A percentile compares a stretch with the other conserved stretches of the same genome.
Evolutionary conservation across 169 alveolate species (phyloP).

Genomic region (Plasmodium sp.): DNA sequence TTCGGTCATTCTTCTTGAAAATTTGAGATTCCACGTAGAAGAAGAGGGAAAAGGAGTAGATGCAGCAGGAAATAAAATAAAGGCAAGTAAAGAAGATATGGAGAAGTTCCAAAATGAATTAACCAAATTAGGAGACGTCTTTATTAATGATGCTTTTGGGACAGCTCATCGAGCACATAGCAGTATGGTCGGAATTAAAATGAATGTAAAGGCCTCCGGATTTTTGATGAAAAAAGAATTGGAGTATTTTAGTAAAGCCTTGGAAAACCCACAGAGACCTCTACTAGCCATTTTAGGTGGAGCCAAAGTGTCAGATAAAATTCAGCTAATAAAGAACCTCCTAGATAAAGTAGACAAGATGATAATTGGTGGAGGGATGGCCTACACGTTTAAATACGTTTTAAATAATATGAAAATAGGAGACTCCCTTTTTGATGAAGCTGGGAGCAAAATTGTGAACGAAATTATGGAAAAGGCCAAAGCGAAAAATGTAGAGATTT

Average conservation of each 20-base stretch:
- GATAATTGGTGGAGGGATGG: slow-evolving; percentile 99
- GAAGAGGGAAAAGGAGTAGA: slow-evolving; percentile 98
- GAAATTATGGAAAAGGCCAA: slow-evolving; percentile 95
- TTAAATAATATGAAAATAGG: slow-evolving; percentile 93
- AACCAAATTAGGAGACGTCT: slow-evolving; percentile 95
- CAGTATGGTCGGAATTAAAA: slow-evolving; percentile 96
- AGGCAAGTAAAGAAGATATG: slow-evolving; percentile 88
- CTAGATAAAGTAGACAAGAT: slow-evolving; percentile 95
- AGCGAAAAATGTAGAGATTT: slow-evolving; percentile 92
- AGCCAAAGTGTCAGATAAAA: slow-evolving; percentile 98
- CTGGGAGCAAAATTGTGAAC: slow-evolving; percentile 95
- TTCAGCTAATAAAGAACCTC: slow-evolving; percentile 94
- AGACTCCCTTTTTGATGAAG: slow-evolving; percentile 96
- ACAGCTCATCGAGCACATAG: slow-evolving; percentile 99
- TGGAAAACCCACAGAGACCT: slow-evolving; percentile 96
- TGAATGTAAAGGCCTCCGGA: slow-evolving; percentile 95
- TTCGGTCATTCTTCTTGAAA: slow-evolving; percentile 94
- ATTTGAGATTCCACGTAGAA: slow-evolving; percentile 96
- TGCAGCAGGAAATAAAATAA: slow-evolving; percentile 93
- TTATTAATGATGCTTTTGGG: slow-evolving; percentile 98
- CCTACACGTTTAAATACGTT: slow-evolving; percentile 96
- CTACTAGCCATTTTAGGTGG: slow-evolving; percentile 98
- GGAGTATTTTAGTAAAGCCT: slow-evolving; percentile 95
- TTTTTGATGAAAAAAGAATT: slow-evolving; percentile 95
- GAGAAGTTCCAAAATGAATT: slow-evolving; percentile 92